These are phyloP conservation scores for Aspergillus sp. DNA, from an alignment of 2,329 filamentous ascomycete genomes.

Conservation along the genomic window DNA sequence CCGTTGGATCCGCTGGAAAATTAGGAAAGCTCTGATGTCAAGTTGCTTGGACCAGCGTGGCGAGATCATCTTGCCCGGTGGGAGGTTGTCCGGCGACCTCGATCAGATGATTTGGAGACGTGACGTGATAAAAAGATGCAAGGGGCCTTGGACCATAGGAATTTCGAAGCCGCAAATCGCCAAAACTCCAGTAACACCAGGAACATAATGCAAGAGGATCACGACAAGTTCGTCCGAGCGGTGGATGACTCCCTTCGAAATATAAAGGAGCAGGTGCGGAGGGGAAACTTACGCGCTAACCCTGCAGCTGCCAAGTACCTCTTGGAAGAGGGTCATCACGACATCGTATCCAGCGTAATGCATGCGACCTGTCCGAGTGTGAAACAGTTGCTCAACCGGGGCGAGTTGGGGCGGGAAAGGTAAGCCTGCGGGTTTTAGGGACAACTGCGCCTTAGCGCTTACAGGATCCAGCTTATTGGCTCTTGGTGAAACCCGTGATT, in stretches of 20 bases:
- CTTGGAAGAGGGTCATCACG: background rate
- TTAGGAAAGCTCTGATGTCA: background rate
- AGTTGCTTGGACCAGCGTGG: background rate
- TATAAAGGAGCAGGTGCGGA: background rate
- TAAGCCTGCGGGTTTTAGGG: background rate
- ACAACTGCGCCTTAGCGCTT: background rate
- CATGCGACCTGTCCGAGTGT: background rate
- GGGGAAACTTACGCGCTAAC: background rate
- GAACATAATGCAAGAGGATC: background rate
- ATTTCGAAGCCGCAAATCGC: background rate
- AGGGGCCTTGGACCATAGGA: background rate
- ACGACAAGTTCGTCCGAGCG: background rate
- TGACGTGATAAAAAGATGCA: background rate
- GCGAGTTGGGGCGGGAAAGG: background rate
- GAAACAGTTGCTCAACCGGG: background rate
- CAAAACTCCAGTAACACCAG: background rate
- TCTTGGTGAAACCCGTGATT: background rate
- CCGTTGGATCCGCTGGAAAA: background rate
- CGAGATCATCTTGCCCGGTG: background rate
- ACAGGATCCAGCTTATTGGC: background rate
- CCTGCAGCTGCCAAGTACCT: background rate
- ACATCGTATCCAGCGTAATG: background rate
- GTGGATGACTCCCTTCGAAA: background rate
- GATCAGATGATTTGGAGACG: background rate
- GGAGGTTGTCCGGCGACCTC: background rate